Evolutionary conservation across 2,329 filamentous ascomycete genomes (phyloP).

Genomic region (Truncatella angustata): DNA sequence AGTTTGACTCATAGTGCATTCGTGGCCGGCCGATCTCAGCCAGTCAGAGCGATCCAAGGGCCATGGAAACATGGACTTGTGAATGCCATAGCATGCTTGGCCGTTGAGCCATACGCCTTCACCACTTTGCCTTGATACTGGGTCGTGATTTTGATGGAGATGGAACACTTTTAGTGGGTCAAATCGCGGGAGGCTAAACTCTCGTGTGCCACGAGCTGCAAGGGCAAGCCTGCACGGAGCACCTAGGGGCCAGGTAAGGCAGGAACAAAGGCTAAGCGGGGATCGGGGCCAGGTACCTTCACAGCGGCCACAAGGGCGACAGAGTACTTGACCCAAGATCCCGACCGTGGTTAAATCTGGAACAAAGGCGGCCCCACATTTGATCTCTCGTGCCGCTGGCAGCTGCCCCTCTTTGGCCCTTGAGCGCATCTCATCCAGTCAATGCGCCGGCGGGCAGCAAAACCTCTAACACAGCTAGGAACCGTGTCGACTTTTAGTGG

Average conservation of each 20-base stretch:
- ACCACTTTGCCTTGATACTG: neutral
- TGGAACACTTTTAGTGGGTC: neutral
- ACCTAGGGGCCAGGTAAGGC: neutral
- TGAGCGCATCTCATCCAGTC: conserved; percentile 11
- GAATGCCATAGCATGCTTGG: neutral
- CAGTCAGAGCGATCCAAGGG: neutral
- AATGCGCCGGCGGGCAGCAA: conserved; percentile 8
- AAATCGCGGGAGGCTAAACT: neutral
- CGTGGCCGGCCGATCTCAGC: neutral
- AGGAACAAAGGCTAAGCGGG: conserved; percentile 1
- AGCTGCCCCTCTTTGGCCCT: neutral
- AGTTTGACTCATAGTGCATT: neutral
- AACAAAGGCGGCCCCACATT: conserved; percentile 7
- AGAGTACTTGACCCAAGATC: no score
- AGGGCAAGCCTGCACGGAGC: conserved; percentile 9
- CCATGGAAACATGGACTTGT: no score
- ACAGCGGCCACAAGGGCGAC: no score
- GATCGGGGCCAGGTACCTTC: neutral
- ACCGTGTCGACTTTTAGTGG: conserved; percentile 8
- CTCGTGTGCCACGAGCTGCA: conserved; percentile 7
- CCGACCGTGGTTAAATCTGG: conserved; percentile 5
- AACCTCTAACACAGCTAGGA: conserved; percentile 8
- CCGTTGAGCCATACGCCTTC: neutral
- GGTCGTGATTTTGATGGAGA: no score
- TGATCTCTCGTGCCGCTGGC: conserved; percentile 5